Evolutionary conservation across 73 alveolate genomes (phyloP), one percentile per base, ranked within the genome.

Genomic region (Halteria grandinella): DNA sequence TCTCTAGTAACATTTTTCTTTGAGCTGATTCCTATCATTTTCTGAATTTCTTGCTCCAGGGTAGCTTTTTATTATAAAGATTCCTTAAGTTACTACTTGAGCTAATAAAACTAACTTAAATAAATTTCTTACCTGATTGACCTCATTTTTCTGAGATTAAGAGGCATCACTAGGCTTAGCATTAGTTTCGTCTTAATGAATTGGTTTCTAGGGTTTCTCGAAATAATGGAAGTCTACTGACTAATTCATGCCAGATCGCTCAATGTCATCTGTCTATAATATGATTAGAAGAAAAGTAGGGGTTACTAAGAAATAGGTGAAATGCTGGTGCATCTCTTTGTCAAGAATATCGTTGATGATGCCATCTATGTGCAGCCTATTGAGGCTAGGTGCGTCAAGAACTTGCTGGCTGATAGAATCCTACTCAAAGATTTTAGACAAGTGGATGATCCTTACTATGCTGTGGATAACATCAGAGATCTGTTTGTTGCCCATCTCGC

Each of bases 351-450:
- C 80, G 2, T 6, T 21, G 5, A 47, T 66, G 47, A 66, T 45
- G 23, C 80, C 80, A 45, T 41, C 18, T 24, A 29, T 21, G 20
- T 66, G 25, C 43, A 14, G 32, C 2, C 12, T 45, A 47, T 66
- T 57, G 4, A 66, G 20, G n/a, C 51, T 28, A 14, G 80, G 80
- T 1, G 80, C 80, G 47, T 66, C 80, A 10, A 45, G 25, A 45
- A 66, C 4, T 33, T 66, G 51, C n/a, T n/a, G n/a, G n/a, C 10
- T 11, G 10, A 11, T 39, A 39, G 15, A 39, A 39, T 39, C 15
- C 10, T 39, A 11, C 50, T 14, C 15, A 39, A 39, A 39, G 15
- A 39, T 39, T 39, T 39, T 39, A 39, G 15, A 11, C 47, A 47
- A 4, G 64, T 5, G 47, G 3, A 44, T 25, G 43, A 27, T 43